These are phyloP conservation scores for Nidula microcarpa DNA, from an alignment of 768 basidiomycete species.

Conservation along the genomic window DNA sequence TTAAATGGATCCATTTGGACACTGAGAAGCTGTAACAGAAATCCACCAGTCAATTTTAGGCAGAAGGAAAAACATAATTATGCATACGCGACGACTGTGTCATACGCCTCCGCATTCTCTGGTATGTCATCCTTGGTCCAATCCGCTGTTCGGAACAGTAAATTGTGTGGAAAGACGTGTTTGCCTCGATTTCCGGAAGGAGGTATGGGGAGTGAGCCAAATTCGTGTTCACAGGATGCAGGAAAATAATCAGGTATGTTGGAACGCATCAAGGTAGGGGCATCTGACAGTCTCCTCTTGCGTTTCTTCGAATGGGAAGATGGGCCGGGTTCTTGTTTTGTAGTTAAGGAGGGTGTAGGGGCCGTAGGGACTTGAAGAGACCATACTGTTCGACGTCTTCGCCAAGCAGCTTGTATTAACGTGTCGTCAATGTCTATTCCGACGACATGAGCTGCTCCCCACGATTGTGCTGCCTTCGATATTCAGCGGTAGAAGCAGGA, in stretches of 20 bases:
- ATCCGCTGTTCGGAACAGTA: slow-evolving; percentile 68
- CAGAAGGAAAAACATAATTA: background rate
- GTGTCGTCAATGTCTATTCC: slow-evolving; percentile 85
- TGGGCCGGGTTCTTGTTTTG: background rate
- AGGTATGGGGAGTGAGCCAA: slow-evolving; percentile 73
- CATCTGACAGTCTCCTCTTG: slow-evolving; percentile 10
- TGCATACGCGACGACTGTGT: slow-evolving; percentile 77
- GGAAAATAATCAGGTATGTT: slow-evolving; percentile 62
- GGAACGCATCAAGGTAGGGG: background rate
- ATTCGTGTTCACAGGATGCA: slow-evolving; percentile 67
- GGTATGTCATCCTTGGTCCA: slow-evolving; percentile 60
- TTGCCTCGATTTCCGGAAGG: slow-evolving; percentile 25
- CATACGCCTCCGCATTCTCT: slow-evolving; percentile 62
- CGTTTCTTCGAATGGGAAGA: slow-evolving; percentile 14
- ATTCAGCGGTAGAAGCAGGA: background rate
- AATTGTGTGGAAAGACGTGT: slow-evolving; percentile 71
- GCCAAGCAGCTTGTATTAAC: slow-evolving; percentile 76
- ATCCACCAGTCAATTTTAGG: background rate
- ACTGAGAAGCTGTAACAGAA: slow-evolving; percentile 67
- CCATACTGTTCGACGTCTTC: slow-evolving; percentile 66
- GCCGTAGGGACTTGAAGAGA: slow-evolving; percentile 52
- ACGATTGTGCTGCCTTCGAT: slow-evolving; percentile 50
- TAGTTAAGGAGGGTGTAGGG: background rate
- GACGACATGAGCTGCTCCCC: slow-evolving; percentile 60
- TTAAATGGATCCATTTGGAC: slow-evolving; percentile 91